Percentiles rank a stretch among this genome's conserved stretches.
Evolutionary conservation across 805 yeast species (phyloP).

Genomic region (Saccharomyces jurei): DNA sequence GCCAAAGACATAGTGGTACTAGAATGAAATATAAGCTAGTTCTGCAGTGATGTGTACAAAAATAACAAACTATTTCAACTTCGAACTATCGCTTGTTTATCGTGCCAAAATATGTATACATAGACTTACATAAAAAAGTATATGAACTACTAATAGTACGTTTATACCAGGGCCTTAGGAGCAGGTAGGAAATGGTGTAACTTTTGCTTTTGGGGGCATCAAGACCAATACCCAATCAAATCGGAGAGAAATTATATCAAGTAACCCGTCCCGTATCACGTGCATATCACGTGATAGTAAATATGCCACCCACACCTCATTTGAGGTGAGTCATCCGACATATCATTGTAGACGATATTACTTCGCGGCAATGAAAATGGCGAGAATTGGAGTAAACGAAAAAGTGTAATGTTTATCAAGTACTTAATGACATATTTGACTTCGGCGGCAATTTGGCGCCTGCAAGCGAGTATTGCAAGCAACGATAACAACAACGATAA

Average conservation of each 20-base stretch:
- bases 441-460: background rate
- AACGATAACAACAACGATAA: background rate
- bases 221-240: background rate
- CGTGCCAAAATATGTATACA: background rate
- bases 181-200: background rate
- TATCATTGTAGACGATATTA: background rate
- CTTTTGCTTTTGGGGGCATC: background rate
- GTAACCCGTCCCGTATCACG: background rate
- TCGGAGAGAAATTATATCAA: background rate
- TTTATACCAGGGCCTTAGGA: background rate
- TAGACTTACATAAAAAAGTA: background rate
- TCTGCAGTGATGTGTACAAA: background rate
- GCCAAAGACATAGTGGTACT: constrained; percentile 27
- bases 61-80: background rate
- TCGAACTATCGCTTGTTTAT: background rate
- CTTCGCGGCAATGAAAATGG: background rate
- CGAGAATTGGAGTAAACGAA: background rate
- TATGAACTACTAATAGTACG: background rate
- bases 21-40: background rate
- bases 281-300: background rate
- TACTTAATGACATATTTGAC: background rate
- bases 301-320: background rate
- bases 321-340: background rate
- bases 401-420: background rate
- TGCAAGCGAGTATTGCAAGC: background rate